A percentile compares a stretch with the other conserved stretches of the same genome.
These are phyloP conservation scores for Tephrocybe sp. DNA, from an alignment of 768 basidiomycete genomes.

Conservation along the genomic window DNA sequence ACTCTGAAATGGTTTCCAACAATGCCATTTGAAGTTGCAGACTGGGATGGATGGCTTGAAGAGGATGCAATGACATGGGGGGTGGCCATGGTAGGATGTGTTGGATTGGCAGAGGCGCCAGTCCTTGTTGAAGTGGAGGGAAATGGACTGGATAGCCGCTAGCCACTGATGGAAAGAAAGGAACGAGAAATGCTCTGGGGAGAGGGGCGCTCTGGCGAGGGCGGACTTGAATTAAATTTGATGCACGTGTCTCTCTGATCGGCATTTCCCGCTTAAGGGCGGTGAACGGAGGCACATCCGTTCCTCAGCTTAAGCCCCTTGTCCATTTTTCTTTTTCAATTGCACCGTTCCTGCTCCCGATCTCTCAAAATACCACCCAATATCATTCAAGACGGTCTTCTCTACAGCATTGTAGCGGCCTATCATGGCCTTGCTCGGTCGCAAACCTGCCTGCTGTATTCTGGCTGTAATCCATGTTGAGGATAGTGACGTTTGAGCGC, in stretches of 20 bases:
- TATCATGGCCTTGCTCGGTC: no score
- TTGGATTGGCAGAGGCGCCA: slow-evolving; percentile 17
- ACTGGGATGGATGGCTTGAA: slow-evolving; percentile 63
- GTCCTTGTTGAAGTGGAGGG: slow-evolving; percentile 19
- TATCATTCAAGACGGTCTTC: no score
- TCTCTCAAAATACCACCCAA: no score
- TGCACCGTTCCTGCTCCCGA: not conserved
- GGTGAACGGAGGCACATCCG: not conserved
- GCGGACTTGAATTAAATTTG: slow-evolving; percentile 19
- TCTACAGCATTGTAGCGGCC: no score
- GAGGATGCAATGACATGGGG: slow-evolving; percentile 84
- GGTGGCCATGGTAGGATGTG: slow-evolving; percentile 56
- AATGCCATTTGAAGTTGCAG: slow-evolving; percentile 65
- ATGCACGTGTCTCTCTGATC: slow-evolving; percentile 16
- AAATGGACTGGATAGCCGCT: slow-evolving; percentile 17
- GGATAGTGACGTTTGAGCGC: no score
- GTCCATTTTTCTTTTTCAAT: not conserved
- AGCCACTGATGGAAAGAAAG: slow-evolving; percentile 18
- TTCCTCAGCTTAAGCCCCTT: no score
- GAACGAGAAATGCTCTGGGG: not conserved
- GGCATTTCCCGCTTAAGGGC: slow-evolving; percentile 13
- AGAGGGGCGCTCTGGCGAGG: slow-evolving; percentile 2
- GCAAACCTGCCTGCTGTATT: no score
- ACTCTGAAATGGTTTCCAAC: slow-evolving; percentile 83
- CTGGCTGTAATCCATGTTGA: no score